Conservation (phyloP, 2,329 filamentous ascomycete species). For the Talaromyces funiculosus region DNA sequence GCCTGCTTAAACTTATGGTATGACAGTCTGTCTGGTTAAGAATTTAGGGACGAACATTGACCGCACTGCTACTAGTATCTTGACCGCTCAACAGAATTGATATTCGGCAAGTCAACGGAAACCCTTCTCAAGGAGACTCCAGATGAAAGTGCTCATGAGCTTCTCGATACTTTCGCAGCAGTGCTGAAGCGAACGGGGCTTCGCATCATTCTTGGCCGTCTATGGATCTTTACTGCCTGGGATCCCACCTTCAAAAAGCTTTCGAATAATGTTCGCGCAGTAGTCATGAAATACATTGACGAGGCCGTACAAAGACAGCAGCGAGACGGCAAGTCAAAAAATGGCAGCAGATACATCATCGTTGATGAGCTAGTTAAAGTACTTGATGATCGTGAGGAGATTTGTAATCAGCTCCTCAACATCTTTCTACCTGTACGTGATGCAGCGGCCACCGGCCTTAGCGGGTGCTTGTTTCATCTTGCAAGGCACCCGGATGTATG, state of each 20-base stretch:
- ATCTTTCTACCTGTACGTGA: conserved; percentile 50
- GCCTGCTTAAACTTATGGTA: conserved; percentile 7
- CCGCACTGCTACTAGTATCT: background rate
- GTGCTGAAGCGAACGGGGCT: background rate
- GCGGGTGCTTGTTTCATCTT: conserved; percentile 36
- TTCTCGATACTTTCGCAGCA: conserved; percentile 1
- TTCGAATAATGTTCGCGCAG: background rate
- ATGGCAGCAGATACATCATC: background rate
- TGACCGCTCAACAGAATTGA: conserved; percentile 1
- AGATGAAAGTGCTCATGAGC: background rate
- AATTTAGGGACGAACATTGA: background rate
- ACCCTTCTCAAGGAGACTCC: background rate
- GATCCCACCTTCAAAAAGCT: background rate
- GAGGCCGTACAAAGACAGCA: background rate
- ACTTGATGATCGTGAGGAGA: background rate
- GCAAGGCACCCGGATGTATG: conserved; percentile 24
- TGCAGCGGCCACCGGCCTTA: conserved; percentile 39
- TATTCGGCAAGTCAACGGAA: conserved; percentile 5
- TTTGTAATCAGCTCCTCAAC: conserved; percentile 41
- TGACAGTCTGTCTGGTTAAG: background rate
- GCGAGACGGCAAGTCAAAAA: background rate
- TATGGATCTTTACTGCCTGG: conserved; percentile 4
- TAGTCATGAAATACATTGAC: conserved; percentile 6
- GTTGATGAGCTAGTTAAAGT: background rate
- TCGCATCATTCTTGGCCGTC: conserved; percentile 4